Conservation (phyloP, 2,329 filamentous ascomycete species). For the Cadophora luteo-olivacea region DNA sequence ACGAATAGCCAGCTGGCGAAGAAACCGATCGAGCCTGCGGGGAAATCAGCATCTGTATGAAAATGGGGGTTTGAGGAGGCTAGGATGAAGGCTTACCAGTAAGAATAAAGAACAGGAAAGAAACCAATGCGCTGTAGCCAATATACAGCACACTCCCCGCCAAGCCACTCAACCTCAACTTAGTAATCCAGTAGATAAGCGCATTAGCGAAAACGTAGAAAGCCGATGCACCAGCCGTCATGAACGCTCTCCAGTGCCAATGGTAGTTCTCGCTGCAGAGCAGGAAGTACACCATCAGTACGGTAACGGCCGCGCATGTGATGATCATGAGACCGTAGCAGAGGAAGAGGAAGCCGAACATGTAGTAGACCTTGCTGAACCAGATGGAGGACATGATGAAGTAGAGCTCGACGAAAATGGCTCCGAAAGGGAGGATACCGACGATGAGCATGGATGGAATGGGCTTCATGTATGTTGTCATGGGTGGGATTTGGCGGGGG, state of each 20-base stretch:
- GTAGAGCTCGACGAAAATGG: constrained; percentile 98
- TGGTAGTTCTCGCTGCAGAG: constrained; percentile 97
- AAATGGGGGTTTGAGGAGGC: too few relatives aligned
- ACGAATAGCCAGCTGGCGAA: constrained; percentile 95
- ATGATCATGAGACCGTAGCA: constrained; percentile 98
- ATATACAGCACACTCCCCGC: constrained; percentile 90
- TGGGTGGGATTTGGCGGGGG: constrained; percentile 90
- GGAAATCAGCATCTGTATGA: background rate
- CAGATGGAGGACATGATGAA: constrained; percentile 99
- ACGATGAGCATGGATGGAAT: constrained; percentile 91
- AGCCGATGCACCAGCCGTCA: constrained; percentile 88
- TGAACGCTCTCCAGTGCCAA: constrained; percentile 97
- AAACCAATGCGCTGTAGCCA: constrained; percentile 89
- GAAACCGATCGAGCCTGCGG: constrained; percentile 88
- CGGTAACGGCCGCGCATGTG: constrained; percentile 89
- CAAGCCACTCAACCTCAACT: constrained; percentile 83
- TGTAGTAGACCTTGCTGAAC: constrained; percentile 99
- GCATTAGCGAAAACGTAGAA: constrained; percentile 93
- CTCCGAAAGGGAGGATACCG: constrained; percentile 90
- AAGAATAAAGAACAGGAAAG: constrained; percentile 90
- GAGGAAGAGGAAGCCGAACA: constrained; percentile 99
- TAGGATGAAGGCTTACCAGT: constrained; percentile 74
- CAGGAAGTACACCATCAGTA: constrained; percentile 94
- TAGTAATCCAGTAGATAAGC: constrained; percentile 87
- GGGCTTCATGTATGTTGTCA: constrained; percentile 81